These are phyloP conservation scores for Solanum acaule DNA, from an alignment of 257 asterid species.

Conservation along the genomic window DNA sequence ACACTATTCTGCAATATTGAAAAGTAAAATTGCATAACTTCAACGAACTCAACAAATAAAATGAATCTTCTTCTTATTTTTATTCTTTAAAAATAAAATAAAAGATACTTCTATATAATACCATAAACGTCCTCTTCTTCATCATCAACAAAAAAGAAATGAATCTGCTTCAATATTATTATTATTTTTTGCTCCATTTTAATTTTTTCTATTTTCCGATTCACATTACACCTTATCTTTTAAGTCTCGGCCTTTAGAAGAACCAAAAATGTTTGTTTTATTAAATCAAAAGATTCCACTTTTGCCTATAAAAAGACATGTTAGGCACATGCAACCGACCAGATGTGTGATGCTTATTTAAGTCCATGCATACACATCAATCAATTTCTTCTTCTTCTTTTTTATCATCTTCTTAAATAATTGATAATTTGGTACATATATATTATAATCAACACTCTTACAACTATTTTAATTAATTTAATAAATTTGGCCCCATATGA, in stretches of 20 bases:
- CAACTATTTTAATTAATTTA: neutral
- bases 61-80: no score
- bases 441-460: neutral
- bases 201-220: no score
- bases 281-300: neutral
- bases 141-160: neutral
- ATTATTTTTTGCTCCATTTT: no score
- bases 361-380: neutral
- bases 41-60: neutral
- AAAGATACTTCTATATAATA: neutral
- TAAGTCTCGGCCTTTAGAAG: no score
- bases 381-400: neutral
- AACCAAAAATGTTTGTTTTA: neutral
- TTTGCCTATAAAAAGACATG: neutral
- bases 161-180: no score
- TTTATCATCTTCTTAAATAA: neutral
- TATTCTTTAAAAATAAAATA: no score
- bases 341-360: neutral
- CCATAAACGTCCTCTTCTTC: no score
- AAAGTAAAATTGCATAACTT: neutral
- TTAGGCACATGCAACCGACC: neutral
- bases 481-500: neutral
- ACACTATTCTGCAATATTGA: neutral
- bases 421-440: neutral
- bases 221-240: no score